Percentiles rank a stretch among this genome's conserved stretches.
Evolutionary conservation across 345 rosid genomes (phyloP).

Genomic region (Cardiospermum halicacabum): DNA sequence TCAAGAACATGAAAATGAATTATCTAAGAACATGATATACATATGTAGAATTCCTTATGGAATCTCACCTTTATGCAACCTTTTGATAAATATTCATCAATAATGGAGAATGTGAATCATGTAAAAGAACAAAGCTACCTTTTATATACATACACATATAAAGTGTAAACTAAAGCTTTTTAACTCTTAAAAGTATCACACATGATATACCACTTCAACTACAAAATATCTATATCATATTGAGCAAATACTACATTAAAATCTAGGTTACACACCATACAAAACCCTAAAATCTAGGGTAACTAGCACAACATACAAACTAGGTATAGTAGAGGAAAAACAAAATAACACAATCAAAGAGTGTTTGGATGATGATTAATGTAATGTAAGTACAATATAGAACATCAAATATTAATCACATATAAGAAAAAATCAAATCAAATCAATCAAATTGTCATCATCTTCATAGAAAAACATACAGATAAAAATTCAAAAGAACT

Average conservation of each 20-base stretch:
- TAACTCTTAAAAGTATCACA: no score
- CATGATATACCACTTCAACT: no score
- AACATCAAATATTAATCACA: background rate
- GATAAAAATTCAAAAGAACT: slow-evolving; percentile 30
- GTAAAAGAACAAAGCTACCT: background rate
- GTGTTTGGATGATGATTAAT: background rate
- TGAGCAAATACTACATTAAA: no score
- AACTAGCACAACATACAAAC: no score
- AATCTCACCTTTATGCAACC: background rate
- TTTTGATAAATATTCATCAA: background rate
- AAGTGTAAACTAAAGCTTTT: no score
- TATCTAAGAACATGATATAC: no score
- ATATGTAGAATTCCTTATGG: background rate
- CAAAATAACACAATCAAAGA: background rate
- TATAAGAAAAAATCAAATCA: background rate
- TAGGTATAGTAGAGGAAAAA: background rate
- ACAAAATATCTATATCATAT: no score
- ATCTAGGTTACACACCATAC: no score
- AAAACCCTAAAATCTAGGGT: no score
- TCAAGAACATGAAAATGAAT: no score
- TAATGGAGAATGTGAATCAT: background rate
- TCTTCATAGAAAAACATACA: background rate
- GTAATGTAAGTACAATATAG: background rate
- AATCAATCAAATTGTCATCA: background rate
- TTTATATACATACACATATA: background rate